These are phyloP conservation scores for Backusella sp. DNA, from an alignment of 192 early-diverging fungal species.

Conservation along the genomic window DNA sequence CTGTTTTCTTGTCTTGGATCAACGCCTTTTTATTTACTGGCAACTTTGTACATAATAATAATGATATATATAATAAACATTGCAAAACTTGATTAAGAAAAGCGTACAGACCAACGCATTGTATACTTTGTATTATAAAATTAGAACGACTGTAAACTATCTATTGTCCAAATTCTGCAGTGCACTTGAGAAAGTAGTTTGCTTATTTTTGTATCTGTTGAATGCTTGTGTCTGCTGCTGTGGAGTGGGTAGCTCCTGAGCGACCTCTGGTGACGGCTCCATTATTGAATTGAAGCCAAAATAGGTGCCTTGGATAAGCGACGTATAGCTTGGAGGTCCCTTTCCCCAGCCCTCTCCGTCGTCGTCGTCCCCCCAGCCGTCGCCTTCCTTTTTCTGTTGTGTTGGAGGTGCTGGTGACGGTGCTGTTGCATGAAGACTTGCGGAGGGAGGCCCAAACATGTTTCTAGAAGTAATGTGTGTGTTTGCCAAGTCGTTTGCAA, in stretches of 20 bases:
- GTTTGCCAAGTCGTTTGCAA: neutral
- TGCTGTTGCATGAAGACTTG: neutral
- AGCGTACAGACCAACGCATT: too few species aligned
- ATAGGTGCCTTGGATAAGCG: conserved; percentile 2
- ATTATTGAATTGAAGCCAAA: conserved; percentile 15
- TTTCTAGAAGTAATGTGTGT: neutral
- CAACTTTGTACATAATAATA: too few species aligned
- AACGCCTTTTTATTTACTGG: neutral
- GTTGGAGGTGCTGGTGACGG: neutral
- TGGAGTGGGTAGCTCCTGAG: neutral
- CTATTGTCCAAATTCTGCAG: neutral
- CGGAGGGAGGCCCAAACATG: neutral
- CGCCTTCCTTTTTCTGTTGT: neutral
- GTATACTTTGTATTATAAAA: too few species aligned
- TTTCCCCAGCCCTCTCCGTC: conserved; percentile 6
- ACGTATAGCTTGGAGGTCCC: conserved; percentile 1
- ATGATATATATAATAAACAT: neutral
- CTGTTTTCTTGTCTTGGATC: too few species aligned
- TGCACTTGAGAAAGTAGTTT: neutral
- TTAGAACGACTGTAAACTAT: neutral
- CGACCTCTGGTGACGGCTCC: neutral
- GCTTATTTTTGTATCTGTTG: neutral
- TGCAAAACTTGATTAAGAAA: too few species aligned
- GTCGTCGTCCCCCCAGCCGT: neutral
- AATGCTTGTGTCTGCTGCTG: neutral